These are phyloP conservation scores for Suillus paluster DNA, from an alignment of 768 basidiomycete species.

Conservation along the genomic window DNA sequence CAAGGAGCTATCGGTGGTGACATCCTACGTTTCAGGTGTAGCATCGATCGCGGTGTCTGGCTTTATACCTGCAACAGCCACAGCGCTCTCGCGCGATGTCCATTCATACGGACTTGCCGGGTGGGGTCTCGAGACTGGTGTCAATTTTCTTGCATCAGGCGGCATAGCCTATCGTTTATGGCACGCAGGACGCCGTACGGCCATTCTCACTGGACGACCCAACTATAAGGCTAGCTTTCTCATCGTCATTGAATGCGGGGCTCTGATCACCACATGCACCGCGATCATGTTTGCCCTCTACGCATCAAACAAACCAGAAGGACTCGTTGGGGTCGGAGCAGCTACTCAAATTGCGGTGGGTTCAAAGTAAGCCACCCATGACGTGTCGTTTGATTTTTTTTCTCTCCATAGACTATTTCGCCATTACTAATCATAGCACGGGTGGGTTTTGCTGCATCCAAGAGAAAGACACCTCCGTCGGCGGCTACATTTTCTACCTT, in stretches of 20 bases:
- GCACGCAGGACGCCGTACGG: constrained; percentile 14
- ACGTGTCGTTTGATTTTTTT: no score
- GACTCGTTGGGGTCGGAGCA: constrained; percentile 11
- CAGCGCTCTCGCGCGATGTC: not conserved
- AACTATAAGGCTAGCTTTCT: constrained; percentile 18
- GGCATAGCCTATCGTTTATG: constrained; percentile 21
- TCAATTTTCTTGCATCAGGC: constrained; percentile 22
- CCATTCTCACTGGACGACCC: constrained; percentile 7
- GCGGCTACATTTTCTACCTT: not conserved
- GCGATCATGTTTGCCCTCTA: constrained; percentile 18
- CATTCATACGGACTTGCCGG: constrained; percentile 5
- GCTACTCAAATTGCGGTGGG: constrained; percentile 22
- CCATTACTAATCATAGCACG: constrained; percentile 23
- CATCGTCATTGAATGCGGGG: constrained; percentile 24
- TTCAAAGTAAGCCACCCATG: not conserved
- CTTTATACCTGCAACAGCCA: constrained; percentile 18
- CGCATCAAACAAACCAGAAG: not conserved
- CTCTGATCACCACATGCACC: constrained; percentile 15
- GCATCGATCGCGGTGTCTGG: constrained; percentile 20
- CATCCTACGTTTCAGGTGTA: constrained; percentile 6
- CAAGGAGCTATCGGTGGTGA: not conserved
- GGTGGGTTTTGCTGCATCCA: constrained; percentile 15
- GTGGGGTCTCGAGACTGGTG: constrained; percentile 18
- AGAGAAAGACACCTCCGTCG: not conserved
- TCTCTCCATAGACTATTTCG: constrained; percentile 18